Conservation (phyloP, 2,329 filamentous ascomycete species). For the Chalara sp. region DNA sequence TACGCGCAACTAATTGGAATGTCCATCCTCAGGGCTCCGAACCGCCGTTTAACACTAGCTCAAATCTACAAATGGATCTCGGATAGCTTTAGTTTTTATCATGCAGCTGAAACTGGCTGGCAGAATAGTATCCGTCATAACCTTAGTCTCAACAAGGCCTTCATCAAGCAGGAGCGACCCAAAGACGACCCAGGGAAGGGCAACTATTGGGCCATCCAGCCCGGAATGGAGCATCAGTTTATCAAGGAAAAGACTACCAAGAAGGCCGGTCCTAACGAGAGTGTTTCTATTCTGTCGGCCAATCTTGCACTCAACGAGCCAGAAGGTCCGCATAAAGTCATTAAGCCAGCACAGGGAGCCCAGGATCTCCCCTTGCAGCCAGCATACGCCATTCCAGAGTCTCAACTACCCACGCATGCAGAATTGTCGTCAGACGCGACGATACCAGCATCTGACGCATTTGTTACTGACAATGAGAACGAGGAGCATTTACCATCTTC, state of each 20-base stretch:
- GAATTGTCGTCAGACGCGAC: conserved; percentile 75
- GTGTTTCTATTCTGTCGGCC: conserved; percentile 27
- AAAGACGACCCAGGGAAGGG: conserved; percentile 98
- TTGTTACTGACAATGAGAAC: conserved; percentile 44
- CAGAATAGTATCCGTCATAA: conserved; percentile 99
- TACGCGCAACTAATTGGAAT: conserved; percentile 95
- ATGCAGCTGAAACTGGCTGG: conserved; percentile 83
- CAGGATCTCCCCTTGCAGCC: conserved; percentile 18
- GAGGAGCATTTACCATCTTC: conserved; percentile 20
- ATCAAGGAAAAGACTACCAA: conserved; percentile 75
- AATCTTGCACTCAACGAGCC: conserved; percentile 14
- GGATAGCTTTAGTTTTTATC: conserved; percentile 85
- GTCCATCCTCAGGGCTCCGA: conserved; percentile 84
- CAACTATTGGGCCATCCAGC: conserved; percentile 91
- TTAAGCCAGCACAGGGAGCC: conserved; percentile 20
- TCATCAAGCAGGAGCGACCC: conserved; percentile 89
- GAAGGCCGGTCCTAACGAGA: conserved; percentile 51
- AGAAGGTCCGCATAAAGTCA: conserved; percentile 17
- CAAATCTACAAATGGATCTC: conserved; percentile 99
- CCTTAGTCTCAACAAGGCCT: conserved; percentile 92
- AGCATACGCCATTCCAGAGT: conserved; percentile 13
- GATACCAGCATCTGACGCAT: conserved; percentile 63
- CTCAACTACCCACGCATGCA: conserved; percentile 14
- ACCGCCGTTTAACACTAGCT: conserved; percentile 76
- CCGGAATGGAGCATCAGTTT: conserved; percentile 84